Percentiles rank a stretch among this genome's conserved stretches.
phyloP scores from a whole-genome alignment of 106 monocot genomes.

The Amphibolis antarctica region DNA sequence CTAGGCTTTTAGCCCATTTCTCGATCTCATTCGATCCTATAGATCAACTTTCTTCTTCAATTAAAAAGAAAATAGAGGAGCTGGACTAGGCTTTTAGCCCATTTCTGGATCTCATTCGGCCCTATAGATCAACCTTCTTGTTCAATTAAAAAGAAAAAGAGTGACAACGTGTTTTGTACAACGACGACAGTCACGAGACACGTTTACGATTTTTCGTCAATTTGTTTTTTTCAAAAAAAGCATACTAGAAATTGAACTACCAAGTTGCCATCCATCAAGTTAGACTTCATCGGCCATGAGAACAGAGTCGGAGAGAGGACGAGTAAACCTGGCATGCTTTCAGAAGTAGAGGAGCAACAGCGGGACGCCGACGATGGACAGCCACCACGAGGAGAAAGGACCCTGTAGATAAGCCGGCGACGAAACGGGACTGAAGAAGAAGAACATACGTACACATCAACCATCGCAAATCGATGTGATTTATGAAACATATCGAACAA shows the following conservation, averaged over 20 bases:
- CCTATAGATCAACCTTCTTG: too few species aligned
- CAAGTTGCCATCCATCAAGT: not conserved
- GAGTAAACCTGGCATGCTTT: not conserved
- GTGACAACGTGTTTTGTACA: too few species aligned
- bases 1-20: not conserved
- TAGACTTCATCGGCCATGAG: not conserved
- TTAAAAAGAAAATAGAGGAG: too few species aligned
- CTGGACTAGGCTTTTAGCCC: not conserved
- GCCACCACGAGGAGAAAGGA: conserved; percentile 1
- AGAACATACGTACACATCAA: not conserved
- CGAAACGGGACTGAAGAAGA: not conserved
- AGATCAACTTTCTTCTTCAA: too few species aligned
- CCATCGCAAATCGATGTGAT: not conserved
- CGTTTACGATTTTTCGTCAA: too few species aligned
- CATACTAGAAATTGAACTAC: too few species aligned
- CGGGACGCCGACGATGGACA: not conserved
- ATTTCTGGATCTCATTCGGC: not conserved
- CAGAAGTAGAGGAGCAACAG: conserved; percentile 13
- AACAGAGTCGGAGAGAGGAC: not conserved
- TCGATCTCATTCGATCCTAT: too few species aligned
- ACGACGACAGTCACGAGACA: too few species aligned
- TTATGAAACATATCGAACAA: not conserved
- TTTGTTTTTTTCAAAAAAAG: too few species aligned
- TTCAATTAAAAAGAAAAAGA: too few species aligned
- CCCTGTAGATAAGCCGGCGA: not conserved